Conservation (phyloP, 1,139 yeast genomes). For the Saccharomyces hybrid region DNA sequence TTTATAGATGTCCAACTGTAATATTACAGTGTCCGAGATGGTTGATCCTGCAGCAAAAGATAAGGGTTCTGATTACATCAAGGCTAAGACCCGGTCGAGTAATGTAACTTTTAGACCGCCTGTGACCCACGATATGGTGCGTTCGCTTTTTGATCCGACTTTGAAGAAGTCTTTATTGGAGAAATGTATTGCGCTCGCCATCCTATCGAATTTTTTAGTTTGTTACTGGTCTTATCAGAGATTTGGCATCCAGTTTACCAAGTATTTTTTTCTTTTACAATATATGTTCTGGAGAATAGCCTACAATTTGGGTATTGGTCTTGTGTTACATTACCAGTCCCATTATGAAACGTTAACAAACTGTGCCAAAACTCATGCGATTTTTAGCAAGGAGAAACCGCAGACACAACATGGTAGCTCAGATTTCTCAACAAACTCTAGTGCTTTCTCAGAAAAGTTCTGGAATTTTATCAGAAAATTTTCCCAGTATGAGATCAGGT, state of each 20-base stretch:
- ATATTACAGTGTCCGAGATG: neutral
- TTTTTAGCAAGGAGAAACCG: constrained; percentile 38
- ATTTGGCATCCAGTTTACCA: constrained; percentile 16
- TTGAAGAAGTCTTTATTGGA: constrained; percentile 65
- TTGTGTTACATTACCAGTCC: constrained; percentile 61
- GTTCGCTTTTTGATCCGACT: constrained; percentile 72
- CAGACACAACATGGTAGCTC: neutral
- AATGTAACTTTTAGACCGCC: constrained; percentile 55
- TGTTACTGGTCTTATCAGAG: constrained; percentile 36
- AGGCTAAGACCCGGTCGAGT: constrained; percentile 25
- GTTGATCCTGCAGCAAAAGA: neutral
- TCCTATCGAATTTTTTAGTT: constrained; percentile 46
- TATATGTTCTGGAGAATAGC: constrained; percentile 72
- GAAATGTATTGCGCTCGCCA: constrained; percentile 45
- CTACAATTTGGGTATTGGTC: constrained; percentile 77
- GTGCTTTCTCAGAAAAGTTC: neutral
- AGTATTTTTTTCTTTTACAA: constrained; percentile 35
- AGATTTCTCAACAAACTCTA: neutral
- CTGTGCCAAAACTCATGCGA: constrained; percentile 42
- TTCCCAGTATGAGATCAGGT: constrained; percentile 42
- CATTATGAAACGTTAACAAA: constrained; percentile 48
- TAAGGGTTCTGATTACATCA: neutral
- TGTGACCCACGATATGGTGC: constrained; percentile 78
- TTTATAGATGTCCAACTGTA: neutral
- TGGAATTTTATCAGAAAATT: constrained; percentile 37